These are phyloP conservation scores for Globisporangium lucens DNA, from an alignment of 352 stramenopile species.

Conservation along the genomic window DNA sequence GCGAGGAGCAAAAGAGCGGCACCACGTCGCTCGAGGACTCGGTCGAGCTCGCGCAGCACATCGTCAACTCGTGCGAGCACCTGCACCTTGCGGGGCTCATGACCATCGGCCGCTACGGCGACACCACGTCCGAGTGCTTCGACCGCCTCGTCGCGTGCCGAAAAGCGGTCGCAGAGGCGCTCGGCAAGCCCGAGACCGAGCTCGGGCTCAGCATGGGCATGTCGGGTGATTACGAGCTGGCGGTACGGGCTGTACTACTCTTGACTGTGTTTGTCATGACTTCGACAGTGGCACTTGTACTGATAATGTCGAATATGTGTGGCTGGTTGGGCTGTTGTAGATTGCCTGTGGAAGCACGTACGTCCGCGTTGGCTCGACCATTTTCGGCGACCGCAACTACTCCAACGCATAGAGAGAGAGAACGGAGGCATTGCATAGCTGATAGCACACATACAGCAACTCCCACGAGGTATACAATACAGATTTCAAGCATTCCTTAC, in stretches of 20 bases:
- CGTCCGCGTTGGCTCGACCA: constrained; percentile 96
- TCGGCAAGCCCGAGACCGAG: constrained; percentile 54
- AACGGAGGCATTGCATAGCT: neutral
- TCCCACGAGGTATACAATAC: constrained; percentile 5
- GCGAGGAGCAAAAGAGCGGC: constrained; percentile 97
- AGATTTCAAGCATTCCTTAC: constrained; percentile 2
- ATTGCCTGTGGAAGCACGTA: constrained; percentile 95
- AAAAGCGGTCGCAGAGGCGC: constrained; percentile 58
- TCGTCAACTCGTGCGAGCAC: constrained; percentile 86
- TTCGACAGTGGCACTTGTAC: neutral
- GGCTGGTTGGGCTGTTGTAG: constrained; percentile 25
- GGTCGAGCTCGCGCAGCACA: constrained; percentile 81
- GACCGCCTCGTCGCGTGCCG: constrained; percentile 81
- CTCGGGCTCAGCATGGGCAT: constrained; percentile 99
- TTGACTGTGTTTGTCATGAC: neutral
- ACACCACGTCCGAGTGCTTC: constrained; percentile 91
- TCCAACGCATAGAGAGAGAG: constrained; percentile 31
- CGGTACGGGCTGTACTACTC: constrained; percentile 35
- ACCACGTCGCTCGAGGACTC: constrained; percentile 81
- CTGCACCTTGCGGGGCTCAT: constrained; percentile 97
- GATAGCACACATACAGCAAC: neutral
- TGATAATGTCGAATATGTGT: neutral
- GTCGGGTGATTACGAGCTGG: constrained; percentile 97
- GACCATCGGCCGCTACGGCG: constrained; percentile 96
- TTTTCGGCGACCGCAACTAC: constrained; percentile 97